Evolutionary conservation across 2,329 filamentous ascomycete genomes (phyloP).

Genomic region (Colletotrichum ledebouriae): DNA sequence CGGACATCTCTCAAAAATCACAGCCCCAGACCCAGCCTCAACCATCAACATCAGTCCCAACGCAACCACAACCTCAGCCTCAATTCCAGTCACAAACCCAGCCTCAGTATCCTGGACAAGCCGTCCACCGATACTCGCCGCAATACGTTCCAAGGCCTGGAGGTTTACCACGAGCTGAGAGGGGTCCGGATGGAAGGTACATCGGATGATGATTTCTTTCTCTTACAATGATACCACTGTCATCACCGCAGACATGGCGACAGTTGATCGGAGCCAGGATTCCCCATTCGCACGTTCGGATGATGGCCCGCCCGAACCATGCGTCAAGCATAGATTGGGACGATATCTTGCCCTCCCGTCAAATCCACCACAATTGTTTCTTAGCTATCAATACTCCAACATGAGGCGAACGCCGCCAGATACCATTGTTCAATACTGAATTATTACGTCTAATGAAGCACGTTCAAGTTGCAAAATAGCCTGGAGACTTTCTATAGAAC

Average conservation of each 20-base stretch:
- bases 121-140: not conserved
- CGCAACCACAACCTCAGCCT: not conserved
- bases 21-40: not conserved
- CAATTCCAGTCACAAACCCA: slow-evolving; percentile 7
- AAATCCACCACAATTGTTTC: not conserved
- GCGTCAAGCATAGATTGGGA: not conserved
- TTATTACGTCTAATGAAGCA: slow-evolving; percentile 15
- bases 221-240: slow-evolving; percentile 1
- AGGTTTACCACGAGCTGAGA: slow-evolving; percentile 34
- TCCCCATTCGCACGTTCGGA: not conserved
- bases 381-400: not conserved
- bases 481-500: not conserved
- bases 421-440: slow-evolving; percentile 19
- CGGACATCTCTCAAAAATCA: slow-evolving; percentile 16
- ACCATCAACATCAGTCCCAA: not conserved
- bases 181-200: slow-evolving; percentile 37
- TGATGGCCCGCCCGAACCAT: slow-evolving; percentile 12
- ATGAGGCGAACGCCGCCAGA: not conserved
- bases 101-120: not conserved
- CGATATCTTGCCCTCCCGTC: not conserved
- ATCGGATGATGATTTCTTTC: slow-evolving; percentile 1
- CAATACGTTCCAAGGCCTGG: slow-evolving; percentile 19
- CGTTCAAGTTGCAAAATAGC: slow-evolving; percentile 5
- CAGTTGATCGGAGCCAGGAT: not conserved
- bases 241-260: slow-evolving; percentile 19